A percentile compares a stretch with the other conserved stretches of the same genome.
phyloP scores from a whole-genome alignment of 1,284 basidiomycete genomes.

The Ustilago nuda region DNA sequence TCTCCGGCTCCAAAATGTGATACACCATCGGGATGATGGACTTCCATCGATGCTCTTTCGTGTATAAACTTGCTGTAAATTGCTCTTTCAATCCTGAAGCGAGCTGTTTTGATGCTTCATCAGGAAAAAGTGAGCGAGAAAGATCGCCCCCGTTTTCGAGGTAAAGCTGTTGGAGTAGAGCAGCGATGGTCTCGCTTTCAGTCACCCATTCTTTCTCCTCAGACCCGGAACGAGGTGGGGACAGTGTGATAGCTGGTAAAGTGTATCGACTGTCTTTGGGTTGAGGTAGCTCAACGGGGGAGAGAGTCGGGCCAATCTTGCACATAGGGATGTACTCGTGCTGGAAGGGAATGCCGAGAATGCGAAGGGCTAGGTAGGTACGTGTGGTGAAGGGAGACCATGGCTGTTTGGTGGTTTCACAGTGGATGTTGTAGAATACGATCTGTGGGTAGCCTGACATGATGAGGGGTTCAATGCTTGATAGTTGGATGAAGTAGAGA shows the following conservation, averaged over 20 bases:
- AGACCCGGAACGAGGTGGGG: background rate
- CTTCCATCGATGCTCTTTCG: conserved; percentile 15
- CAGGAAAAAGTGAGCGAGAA: conserved; percentile 25
- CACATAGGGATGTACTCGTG: conserved; percentile 21
- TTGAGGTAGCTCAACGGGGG: conserved; percentile 1
- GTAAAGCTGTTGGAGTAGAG: conserved; percentile 22
- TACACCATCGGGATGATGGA: conserved; percentile 18
- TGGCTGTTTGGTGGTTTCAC: conserved; percentile 21
- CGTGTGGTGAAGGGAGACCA: conserved; percentile 45
- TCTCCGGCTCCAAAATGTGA: conserved; percentile 33
- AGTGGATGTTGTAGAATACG: conserved; percentile 40
- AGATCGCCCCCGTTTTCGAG: conserved; percentile 18
- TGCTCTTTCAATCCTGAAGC: background rate
- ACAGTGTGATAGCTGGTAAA: conserved; percentile 33
- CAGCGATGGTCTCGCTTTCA: conserved; percentile 29
- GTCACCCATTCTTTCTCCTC: conserved; percentile 22
- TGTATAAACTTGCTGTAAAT: conserved; percentile 9
- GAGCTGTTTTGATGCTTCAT: conserved; percentile 3
- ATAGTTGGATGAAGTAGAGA: background rate
- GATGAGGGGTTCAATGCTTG: background rate
- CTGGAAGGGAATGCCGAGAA: conserved; percentile 34
- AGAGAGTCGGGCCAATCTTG: conserved; percentile 12
- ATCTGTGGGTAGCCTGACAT: conserved; percentile 29
- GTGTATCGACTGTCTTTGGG: background rate
- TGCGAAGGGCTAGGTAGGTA: conserved; percentile 27